phyloP scores from a whole-genome alignment of 73 alveolate genomes.

The Paramecium sonneborni region DNA sequence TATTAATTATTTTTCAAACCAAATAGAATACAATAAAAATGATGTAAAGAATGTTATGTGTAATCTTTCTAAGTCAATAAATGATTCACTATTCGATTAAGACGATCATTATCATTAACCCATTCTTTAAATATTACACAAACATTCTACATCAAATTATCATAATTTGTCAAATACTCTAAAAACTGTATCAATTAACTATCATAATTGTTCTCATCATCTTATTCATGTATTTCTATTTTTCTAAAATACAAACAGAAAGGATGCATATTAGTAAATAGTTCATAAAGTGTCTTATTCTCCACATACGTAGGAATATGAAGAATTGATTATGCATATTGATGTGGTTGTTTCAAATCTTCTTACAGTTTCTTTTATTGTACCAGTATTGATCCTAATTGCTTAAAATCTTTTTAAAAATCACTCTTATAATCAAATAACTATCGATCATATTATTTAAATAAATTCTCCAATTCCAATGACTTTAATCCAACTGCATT shows the following conservation, averaged over 20 bases:
- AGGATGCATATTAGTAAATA: slow-evolving; percentile 44
- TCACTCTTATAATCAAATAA: background rate
- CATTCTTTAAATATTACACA: background rate
- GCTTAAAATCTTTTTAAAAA: background rate
- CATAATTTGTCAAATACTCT: background rate
- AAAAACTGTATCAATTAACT: background rate
- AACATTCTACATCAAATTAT: background rate
- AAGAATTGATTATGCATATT: background rate
- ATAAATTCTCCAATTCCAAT: slow-evolving; percentile 11
- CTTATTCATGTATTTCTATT: background rate
- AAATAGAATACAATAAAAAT: background rate
- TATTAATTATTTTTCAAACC: background rate
- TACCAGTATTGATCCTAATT: background rate
- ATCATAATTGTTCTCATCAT: background rate
- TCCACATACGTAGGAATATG: background rate
- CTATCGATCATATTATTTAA: slow-evolving; percentile 40
- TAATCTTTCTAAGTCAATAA: background rate
- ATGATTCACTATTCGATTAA: background rate
- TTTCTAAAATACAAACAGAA: background rate
- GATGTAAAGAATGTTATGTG: background rate
- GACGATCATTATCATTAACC: slow-evolving; percentile 23
- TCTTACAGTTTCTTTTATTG: background rate
- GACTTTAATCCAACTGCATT: slow-evolving; percentile 35
- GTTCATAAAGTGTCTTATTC: background rate
- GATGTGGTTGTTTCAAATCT: background rate